Base-by-base conservation (phyloP, 345 rosid species). In the Conringia planisiliqua region DNA sequence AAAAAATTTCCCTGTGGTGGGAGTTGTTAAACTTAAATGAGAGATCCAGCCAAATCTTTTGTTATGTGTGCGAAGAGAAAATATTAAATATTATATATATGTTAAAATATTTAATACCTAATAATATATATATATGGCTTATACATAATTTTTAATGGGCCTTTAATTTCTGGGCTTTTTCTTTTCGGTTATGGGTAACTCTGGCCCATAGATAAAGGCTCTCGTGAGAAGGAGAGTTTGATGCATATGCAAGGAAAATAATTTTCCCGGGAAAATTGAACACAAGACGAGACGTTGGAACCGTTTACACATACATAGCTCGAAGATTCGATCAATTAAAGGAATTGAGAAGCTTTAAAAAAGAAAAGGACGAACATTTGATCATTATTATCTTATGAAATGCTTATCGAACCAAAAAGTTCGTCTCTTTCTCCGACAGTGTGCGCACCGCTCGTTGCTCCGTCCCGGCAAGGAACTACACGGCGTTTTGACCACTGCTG, bases 351-450 rank as follows among this genome's bases (percentile, higher is more conserved):
- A 14, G 24, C 10, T 46, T 6, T n/a, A 3, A 42, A 2, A 4
- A 13, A 22, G 4, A 26, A 62, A 65, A 0, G n/a, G 26, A 32
- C n/a, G 20, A 74, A 50, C 62, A 38, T 59, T 76, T 62, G 38
- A 39, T 43, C 50, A 22, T 27, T 17, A 27, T 35, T 24, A 44
- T 38, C 74, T 51, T 42, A 79, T 79, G 82, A 79, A 74, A 74
- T 70, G 76, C 76, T 74, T 79, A 64, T 57, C 82, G 51, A 32
- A 43, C 22, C 60, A 71, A 63, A 73, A 73, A 52, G 67, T 85
- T 22, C 97, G 97, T 42, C 71, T 79, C 10, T 77, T 91, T 54
- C 78, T 91, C 70, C 86, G 94, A 10, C 63, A 78, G 9, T 87
- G 87, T 33, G 73, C 89, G 18, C 85, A 79, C 18, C 76, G 46